Evolutionary conservation across 2,329 filamentous ascomycete genomes (phyloP).

Genomic region (Beauveria sp.): DNA sequence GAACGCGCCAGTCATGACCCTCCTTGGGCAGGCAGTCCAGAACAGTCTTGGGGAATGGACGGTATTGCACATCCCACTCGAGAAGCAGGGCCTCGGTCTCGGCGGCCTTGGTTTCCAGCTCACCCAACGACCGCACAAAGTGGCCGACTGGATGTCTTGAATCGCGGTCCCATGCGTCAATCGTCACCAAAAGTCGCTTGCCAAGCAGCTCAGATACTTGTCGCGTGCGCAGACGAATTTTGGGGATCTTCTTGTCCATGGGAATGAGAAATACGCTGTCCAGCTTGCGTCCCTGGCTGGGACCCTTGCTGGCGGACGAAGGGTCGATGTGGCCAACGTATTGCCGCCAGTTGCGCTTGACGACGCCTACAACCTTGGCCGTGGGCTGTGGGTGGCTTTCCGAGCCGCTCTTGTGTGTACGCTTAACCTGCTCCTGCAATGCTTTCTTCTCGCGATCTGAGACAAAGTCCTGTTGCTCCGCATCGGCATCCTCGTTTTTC

Average conservation of each 20-base stretch:
- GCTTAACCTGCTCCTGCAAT: slow-evolving; percentile 85
- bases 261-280: slow-evolving; percentile 92
- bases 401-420: slow-evolving; percentile 65
- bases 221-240: slow-evolving; percentile 85
- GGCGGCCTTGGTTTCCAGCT: slow-evolving; percentile 92
- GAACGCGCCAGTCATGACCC: slow-evolving; percentile 91
- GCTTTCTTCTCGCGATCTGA: slow-evolving; percentile 80
- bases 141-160: slow-evolving; percentile 89
- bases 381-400: slow-evolving; percentile 84
- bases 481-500: slow-evolving; percentile 88
- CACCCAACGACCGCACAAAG: slow-evolving; percentile 86
- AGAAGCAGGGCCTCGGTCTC: slow-evolving; percentile 92
- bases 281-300: slow-evolving; percentile 72
- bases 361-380: slow-evolving; percentile 81
- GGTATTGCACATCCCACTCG: slow-evolving; percentile 96
- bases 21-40: slow-evolving; percentile 86
- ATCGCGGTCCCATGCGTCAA: slow-evolving; percentile 92
- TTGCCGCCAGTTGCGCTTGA: slow-evolving; percentile 96
- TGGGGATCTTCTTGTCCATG: slow-evolving; percentile 97
- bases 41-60: slow-evolving; percentile 92
- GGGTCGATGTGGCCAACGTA: slow-evolving; percentile 94
- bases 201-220: slow-evolving; percentile 85
- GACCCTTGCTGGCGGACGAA: slow-evolving; percentile 67
- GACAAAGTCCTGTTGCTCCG: slow-evolving; percentile 72
- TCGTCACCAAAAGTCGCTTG: slow-evolving; percentile 85